Evolutionary conservation across 1,284 basidiomycete species (phyloP), one percentile per base, ranked within the genome.

Genomic region (Fomitiporia mediterranea): DNA sequence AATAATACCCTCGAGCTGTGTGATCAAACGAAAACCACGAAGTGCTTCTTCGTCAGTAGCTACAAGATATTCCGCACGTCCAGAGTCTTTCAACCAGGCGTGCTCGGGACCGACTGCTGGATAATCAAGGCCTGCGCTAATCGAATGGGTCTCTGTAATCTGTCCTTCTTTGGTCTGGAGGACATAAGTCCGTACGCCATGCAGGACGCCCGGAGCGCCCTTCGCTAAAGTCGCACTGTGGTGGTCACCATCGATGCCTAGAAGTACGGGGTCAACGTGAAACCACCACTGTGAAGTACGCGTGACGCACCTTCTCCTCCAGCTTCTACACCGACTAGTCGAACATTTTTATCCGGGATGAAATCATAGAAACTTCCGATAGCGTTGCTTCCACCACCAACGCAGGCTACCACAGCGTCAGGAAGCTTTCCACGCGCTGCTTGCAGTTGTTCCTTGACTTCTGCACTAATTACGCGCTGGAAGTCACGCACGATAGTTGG

Each of bases 401-500:
- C 96, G 70, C 96, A 99, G 9, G 97, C 97, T 3, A 99, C 88
- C 27, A 99, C 85, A 2, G 85, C 92, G 62, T 98, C 94, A 6
- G 97, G 97, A 3, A 99, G 82, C 70, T 92, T 94, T 48, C 90
- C 89, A 44, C 79, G 79, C 60, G 75, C 75, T 56, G 84, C 87
- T 48, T 82, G 72, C 60, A 98, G 69, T 72, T 99, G 97, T 51
- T 77, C 74, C 74, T 95, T 98, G 75, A 98, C 96, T 74, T 99
- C 97, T 67, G 87, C 79, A 2, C 96, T 91, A 63, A 99, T 99
- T 51, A 99, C 83, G 62, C 89, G 85, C 72, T 99, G 97, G 82
- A 97, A 98, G 72, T 99, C 97, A 55, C 96, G 87, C 46, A 99
- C 96, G 59, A 99, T 92, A 32, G 95, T 98, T 1, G 97, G 97